Conservation (phyloP, 768 basidiomycete species). For the Tricholoma hemisulphureum region DNA sequence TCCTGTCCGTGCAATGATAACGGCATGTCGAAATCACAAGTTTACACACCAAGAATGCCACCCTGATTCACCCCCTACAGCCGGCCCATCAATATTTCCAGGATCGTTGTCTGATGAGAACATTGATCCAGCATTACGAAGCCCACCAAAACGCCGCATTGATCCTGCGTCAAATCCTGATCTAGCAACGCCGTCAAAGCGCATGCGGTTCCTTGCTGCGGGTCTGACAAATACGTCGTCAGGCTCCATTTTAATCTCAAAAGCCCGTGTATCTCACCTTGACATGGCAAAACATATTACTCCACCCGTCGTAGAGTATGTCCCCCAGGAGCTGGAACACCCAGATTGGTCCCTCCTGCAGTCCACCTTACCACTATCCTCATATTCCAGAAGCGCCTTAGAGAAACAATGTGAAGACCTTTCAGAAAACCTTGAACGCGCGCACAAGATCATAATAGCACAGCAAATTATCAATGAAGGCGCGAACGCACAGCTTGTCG, state of each 20-base stretch:
- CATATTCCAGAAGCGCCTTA: not conserved
- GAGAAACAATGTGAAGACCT: slow-evolving; percentile 1
- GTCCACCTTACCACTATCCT: not conserved
- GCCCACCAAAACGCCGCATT: slow-evolving; percentile 10
- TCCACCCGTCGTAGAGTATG: slow-evolving; percentile 10
- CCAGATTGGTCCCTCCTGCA: slow-evolving; percentile 14
- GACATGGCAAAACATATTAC: slow-evolving; percentile 8
- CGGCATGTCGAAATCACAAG: slow-evolving; percentile 8
- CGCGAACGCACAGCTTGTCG: slow-evolving; percentile 14
- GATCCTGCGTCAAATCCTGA: slow-evolving; percentile 16
- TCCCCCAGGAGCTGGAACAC: slow-evolving; percentile 1
- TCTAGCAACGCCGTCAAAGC: slow-evolving; percentile 19
- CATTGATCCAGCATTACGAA: not conserved
- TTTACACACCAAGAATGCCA: not conserved
- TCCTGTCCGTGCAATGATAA: slow-evolving; percentile 12
- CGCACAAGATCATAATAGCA: not conserved
- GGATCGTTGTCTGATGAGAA: not conserved
- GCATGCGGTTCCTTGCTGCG: slow-evolving; percentile 16
- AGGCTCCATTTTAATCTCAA: slow-evolving; percentile 24
- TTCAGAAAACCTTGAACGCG: slow-evolving; percentile 1
- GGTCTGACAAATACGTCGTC: slow-evolving; percentile 19
- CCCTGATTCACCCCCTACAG: not conserved
- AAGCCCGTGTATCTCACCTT: slow-evolving; percentile 10
- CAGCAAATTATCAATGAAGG: slow-evolving; percentile 17
- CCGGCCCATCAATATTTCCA: not conserved